Conservation (phyloP, 768 basidiomycete species). For the Suillus luteus region DNA sequence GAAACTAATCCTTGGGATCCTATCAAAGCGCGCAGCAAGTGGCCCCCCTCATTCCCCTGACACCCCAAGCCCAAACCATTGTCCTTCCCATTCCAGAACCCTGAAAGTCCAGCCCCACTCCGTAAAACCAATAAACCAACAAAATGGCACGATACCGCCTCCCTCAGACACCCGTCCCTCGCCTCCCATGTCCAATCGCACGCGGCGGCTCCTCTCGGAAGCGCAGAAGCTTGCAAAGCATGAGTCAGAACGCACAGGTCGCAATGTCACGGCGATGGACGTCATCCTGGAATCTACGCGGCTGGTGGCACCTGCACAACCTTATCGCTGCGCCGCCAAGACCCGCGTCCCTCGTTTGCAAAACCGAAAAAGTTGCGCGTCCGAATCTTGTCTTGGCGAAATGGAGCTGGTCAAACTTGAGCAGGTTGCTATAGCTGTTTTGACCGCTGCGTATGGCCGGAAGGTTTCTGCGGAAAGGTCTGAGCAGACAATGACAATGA, state of each 20-base stretch:
- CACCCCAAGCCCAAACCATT: background rate
- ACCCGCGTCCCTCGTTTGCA: slow-evolving; percentile 12
- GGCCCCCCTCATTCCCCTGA: background rate
- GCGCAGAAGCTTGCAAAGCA: slow-evolving; percentile 31
- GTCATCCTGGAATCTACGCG: slow-evolving; percentile 42
- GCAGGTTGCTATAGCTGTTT: slow-evolving; percentile 33
- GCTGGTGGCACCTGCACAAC: slow-evolving; percentile 19
- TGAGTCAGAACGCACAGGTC: slow-evolving; percentile 34
- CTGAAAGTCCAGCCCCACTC: background rate
- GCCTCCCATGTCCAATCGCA: slow-evolving; percentile 6
- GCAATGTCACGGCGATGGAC: slow-evolving; percentile 47
- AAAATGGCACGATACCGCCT: background rate
- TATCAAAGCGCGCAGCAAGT: background rate
- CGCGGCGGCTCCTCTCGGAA: slow-evolving; percentile 28
- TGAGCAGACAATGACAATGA: slow-evolving; percentile 23
- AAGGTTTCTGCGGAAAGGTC: slow-evolving; percentile 48
- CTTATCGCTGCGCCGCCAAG: slow-evolving; percentile 12
- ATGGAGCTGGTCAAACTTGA: slow-evolving; percentile 41
- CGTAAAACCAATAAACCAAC: background rate
- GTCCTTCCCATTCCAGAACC: background rate
- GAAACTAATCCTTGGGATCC: background rate
- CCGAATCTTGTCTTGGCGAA: slow-evolving; percentile 19
- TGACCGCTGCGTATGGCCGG: background rate
- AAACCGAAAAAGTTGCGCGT: background rate
- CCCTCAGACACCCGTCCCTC: background rate